These are phyloP conservation scores for Colletotrichum eremochloae DNA, from an alignment of 2,329 filamentous ascomycete genomes.

Conservation along the genomic window DNA sequence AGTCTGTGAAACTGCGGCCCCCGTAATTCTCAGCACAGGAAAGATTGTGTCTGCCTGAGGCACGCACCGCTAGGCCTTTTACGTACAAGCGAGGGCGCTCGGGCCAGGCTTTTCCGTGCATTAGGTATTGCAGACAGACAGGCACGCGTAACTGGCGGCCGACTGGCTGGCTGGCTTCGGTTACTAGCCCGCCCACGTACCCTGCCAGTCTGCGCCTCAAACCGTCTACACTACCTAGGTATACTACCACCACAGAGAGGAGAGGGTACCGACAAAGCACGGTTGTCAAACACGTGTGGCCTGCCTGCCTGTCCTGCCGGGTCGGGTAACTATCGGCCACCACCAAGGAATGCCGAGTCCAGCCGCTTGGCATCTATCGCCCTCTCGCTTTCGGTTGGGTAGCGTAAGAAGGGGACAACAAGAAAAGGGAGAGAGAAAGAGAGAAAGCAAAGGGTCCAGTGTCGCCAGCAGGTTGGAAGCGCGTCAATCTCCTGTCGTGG, in stretches of 20 bases:
- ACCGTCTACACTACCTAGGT: not conserved
- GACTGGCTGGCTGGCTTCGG: conserved; percentile 26
- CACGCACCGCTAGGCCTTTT: conserved; percentile 23
- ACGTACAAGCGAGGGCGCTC: conserved; percentile 38
- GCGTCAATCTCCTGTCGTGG: conserved; percentile 19
- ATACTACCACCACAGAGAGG: not conserved
- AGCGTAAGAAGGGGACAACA: not conserved
- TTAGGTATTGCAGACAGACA: conserved; percentile 29
- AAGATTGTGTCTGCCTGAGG: conserved; percentile 47
- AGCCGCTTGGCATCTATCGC: conserved; percentile 35
- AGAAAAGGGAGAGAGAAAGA: not conserved
- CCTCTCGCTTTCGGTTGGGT: not conserved
- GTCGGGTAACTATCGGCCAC: conserved; percentile 8
- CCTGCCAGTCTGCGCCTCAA: conserved; percentile 11
- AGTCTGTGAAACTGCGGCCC: conserved; percentile 49
- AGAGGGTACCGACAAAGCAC: not conserved
- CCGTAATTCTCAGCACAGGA: conserved; percentile 61
- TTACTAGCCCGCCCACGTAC: conserved; percentile 20
- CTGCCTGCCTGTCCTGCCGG: not conserved
- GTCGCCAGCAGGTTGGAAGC: not conserved
- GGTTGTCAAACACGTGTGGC: not conserved
- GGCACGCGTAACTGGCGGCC: conserved; percentile 8
- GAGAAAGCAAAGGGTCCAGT: conserved; percentile 1
- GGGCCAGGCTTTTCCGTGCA: conserved; percentile 29
- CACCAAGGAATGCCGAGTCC: conserved; percentile 34